Conservation (phyloP, 345 rosid genomes). For the Hibiscus trionum region DNA sequence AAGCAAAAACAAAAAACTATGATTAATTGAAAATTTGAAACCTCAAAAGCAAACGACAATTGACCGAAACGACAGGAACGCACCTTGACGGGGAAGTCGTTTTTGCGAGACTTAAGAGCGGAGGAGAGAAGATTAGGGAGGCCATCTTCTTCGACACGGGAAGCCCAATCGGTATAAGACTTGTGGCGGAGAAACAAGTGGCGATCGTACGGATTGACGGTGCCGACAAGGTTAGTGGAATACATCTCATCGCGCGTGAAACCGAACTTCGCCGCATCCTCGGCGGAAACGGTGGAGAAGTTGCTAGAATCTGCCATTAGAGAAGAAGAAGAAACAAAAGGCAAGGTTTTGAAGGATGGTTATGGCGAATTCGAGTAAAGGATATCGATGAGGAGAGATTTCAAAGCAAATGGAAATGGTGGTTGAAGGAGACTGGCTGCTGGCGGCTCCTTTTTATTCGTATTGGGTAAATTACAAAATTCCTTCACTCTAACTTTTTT, state of each 20-base stretch:
- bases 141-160: constrained; percentile 56
- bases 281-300: constrained; percentile 29
- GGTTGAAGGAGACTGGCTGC: too few relatives aligned
- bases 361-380: background rate
- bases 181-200: constrained; percentile 67
- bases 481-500: too few relatives aligned
- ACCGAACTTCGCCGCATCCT: constrained; percentile 56
- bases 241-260: constrained; percentile 81
- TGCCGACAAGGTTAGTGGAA: constrained; percentile 49
- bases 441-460: too few relatives aligned
- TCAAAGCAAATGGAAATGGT: background rate
- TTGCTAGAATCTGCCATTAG: constrained; percentile 43
- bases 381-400: background rate
- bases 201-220: constrained; percentile 63
- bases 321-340: background rate
- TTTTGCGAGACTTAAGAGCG: constrained; percentile 58
- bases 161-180: constrained; percentile 55
- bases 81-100: constrained; percentile 55
- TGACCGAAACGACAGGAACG: background rate
- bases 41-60: background rate
- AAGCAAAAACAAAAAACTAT: background rate
- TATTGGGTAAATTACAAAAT: too few relatives aligned
- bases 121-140: constrained; percentile 60
- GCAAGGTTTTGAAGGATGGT: background rate
- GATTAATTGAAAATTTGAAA: background rate